Conservation (phyloP, 75 land plant species). For the Selaginella tamariscina region DNA sequence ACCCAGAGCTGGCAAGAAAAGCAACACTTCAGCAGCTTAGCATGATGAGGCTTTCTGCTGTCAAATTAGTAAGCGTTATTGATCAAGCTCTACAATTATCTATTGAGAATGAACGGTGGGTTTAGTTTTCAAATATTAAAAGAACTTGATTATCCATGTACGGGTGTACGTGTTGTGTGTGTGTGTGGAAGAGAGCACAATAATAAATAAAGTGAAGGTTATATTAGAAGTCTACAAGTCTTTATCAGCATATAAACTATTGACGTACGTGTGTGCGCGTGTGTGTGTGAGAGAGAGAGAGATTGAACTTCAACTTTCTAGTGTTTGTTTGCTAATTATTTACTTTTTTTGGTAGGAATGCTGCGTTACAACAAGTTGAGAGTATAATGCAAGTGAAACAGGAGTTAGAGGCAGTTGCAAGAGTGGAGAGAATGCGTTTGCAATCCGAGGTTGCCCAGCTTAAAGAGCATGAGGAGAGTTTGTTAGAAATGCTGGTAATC, state of each 20-base stretch:
- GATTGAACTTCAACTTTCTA: background rate
- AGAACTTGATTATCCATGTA: too few species aligned
- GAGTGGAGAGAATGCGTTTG: background rate
- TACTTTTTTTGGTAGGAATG: background rate
- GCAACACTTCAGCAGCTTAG: slow-evolving; percentile 2
- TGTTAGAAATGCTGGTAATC: slow-evolving; percentile 7
- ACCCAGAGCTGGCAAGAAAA: background rate
- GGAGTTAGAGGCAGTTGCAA: slow-evolving; percentile 6
- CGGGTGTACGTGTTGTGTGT: too few species aligned
- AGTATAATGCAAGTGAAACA: background rate
- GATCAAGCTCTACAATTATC: background rate
- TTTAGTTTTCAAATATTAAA: too few species aligned
- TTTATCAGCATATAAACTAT: background rate
- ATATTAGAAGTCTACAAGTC: too few species aligned
- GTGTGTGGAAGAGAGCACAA: too few species aligned
- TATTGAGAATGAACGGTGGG: slow-evolving; percentile 12
- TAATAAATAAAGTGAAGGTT: too few species aligned
- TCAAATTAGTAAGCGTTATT: background rate
- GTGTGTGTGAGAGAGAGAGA: too few species aligned
- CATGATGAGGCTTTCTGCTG: background rate
- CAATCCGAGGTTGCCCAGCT: slow-evolving; percentile 7
- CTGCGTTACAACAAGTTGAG: background rate
- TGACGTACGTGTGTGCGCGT: background rate
- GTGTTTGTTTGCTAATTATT: background rate
- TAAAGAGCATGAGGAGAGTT: background rate